Percentiles rank a stretch among this genome's conserved stretches.
These are phyloP conservation scores for Boletus reticulatus DNA, from an alignment of 768 basidiomycete species.

Conservation along the genomic window DNA sequence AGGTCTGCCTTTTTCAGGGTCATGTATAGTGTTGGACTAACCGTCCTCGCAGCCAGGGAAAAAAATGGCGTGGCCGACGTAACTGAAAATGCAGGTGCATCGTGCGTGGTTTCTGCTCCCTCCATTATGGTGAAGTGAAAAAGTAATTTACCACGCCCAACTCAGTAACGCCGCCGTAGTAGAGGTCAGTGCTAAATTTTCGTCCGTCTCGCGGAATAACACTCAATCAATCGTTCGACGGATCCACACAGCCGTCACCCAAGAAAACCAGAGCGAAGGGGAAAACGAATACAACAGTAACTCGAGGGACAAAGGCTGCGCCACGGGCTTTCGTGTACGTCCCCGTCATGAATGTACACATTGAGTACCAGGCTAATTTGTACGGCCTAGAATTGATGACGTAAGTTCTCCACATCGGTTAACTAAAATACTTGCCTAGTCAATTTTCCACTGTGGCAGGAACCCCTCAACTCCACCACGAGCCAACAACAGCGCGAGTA, in stretches of 20 bases:
- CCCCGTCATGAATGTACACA: not conserved
- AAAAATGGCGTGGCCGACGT: slow-evolving; percentile 9
- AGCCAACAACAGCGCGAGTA: slow-evolving; percentile 27
- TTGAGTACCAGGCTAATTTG: not conserved
- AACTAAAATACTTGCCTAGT: slow-evolving; percentile 13
- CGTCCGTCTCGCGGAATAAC: not conserved
- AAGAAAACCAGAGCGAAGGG: slow-evolving; percentile 42
- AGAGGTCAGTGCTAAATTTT: slow-evolving; percentile 25
- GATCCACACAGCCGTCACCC: slow-evolving; percentile 27
- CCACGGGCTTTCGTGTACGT: slow-evolving; percentile 13
- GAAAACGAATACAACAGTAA: slow-evolving; percentile 16
- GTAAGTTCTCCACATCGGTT: slow-evolving; percentile 25
- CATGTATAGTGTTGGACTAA: not conserved
- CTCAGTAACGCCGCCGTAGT: slow-evolving; percentile 16
- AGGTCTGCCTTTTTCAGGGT: slow-evolving; percentile 18
- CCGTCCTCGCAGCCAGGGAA: slow-evolving; percentile 14
- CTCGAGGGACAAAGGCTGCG: slow-evolving; percentile 17
- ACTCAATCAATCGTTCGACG: not conserved
- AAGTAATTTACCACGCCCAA: slow-evolving; percentile 11
- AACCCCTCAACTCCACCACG: slow-evolving; percentile 25
- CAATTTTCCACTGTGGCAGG: slow-evolving; percentile 18
- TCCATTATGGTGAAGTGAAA: not conserved
- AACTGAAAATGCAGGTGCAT: slow-evolving; percentile 4
- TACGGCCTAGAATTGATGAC: slow-evolving; percentile 29
- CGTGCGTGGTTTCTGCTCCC: slow-evolving; percentile 24